These are phyloP conservation scores for Rhizophora mangle DNA, from an alignment of 345 rosid species.

Conservation along the genomic window DNA sequence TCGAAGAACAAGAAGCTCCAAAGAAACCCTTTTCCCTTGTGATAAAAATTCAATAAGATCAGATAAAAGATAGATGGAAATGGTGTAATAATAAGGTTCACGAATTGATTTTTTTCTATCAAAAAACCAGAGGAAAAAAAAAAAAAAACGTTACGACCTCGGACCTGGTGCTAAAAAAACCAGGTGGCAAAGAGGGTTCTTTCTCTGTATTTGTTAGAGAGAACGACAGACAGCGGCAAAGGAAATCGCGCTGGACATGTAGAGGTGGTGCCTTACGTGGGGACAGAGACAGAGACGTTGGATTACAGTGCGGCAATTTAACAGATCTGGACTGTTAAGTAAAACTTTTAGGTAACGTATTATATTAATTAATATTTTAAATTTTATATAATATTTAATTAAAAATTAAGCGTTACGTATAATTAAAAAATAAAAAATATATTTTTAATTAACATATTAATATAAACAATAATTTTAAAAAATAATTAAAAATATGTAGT, in stretches of 20 bases:
- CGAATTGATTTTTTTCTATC: neutral
- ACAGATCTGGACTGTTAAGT: too few species aligned
- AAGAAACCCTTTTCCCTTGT: slow-evolving; percentile 16
- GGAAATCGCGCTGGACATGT: neutral
- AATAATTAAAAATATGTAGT: too few species aligned
- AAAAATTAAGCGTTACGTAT: too few species aligned
- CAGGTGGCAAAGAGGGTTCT: neutral
- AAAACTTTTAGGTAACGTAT: too few species aligned
- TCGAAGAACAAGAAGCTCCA: slow-evolving; percentile 31
- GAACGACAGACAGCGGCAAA: neutral
- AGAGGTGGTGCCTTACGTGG: neutral
- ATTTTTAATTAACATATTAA: too few species aligned
- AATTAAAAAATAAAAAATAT: too few species aligned
- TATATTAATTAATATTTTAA: too few species aligned
- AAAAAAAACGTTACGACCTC: neutral
- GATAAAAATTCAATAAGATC: neutral
- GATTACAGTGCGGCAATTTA: too few species aligned
- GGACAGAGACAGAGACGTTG: too few species aligned
- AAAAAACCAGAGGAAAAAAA: neutral
- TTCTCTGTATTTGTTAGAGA: neutral
- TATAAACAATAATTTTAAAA: too few species aligned
- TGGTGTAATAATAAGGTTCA: neutral
- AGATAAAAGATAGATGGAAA: neutral
- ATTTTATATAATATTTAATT: too few species aligned
- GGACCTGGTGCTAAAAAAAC: neutral